A percentile compares a stretch with the other conserved stretches of the same genome.
Evolutionary conservation across 2,329 filamentous ascomycete genomes (phyloP).

Genomic region (Trichoderma lentiforme): DNA sequence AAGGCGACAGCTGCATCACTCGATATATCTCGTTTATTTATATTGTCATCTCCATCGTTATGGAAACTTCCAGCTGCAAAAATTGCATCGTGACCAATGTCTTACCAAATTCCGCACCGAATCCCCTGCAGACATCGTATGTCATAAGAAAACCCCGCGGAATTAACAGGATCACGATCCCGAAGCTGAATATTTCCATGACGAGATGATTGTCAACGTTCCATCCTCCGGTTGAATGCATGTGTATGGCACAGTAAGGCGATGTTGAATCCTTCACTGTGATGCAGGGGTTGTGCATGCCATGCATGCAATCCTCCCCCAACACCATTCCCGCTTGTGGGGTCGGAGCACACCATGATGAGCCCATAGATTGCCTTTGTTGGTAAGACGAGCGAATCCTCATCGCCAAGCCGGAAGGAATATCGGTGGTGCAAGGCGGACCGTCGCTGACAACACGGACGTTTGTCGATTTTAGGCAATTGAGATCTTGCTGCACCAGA

Average conservation of each 20-base stretch:
- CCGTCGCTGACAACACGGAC: not conserved
- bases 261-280: not conserved
- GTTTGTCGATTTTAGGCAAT: not conserved
- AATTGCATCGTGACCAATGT: not conserved
- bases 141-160: not conserved
- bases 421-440: not conserved
- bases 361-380: not conserved
- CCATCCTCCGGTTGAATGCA: not conserved
- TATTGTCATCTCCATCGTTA: not conserved
- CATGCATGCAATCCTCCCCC: not conserved
- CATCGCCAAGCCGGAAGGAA: not conserved
- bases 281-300: not conserved
- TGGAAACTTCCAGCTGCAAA: not conserved
- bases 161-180: not conserved
- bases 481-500: not conserved
- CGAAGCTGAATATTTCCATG: not conserved
- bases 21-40: not conserved
- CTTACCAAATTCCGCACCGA: not conserved
- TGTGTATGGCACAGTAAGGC: not conserved
- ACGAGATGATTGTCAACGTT: not conserved
- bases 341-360: not conserved
- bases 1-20: not conserved
- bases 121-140: not conserved
- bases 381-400: not conserved
- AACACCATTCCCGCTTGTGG: not conserved